phyloP scores from a whole-genome alignment of 2,329 filamentous ascomycete genomes.

The Simplicillium aogashimaense region DNA sequence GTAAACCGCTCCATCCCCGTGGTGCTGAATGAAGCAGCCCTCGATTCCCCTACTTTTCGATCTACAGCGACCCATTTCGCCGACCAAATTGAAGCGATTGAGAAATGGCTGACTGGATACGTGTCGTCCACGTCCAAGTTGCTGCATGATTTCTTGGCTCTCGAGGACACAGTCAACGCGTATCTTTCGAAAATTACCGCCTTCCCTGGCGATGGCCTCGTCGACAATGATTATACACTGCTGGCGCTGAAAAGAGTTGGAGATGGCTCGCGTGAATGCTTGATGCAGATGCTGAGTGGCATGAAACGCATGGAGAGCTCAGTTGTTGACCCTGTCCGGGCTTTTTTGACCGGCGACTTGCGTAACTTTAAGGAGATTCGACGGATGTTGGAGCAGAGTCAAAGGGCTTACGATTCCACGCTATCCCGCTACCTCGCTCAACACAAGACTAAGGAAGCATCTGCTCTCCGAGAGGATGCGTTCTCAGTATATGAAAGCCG shows the following conservation, averaged over 20 bases:
- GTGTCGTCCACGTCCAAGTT: slow-evolving; percentile 43
- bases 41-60: slow-evolving; percentile 94
- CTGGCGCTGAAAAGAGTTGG: slow-evolving; percentile 76
- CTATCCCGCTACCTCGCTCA: slow-evolving; percentile 75
- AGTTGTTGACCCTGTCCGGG: slow-evolving; percentile 72
- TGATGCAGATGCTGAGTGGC: slow-evolving; percentile 63
- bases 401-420: slow-evolving; percentile 75
- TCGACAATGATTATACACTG: slow-evolving; percentile 93
- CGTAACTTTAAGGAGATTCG: slow-evolving; percentile 79
- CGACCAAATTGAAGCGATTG: slow-evolving; percentile 84
- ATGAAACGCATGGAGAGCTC: slow-evolving; percentile 69
- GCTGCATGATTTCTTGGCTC: slow-evolving; percentile 52
- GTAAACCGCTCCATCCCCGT: slow-evolving; percentile 53
- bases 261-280: slow-evolving; percentile 82
- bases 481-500: slow-evolving; percentile 91
- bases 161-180: slow-evolving; percentile 71
- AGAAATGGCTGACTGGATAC: slow-evolving; percentile 75
- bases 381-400: slow-evolving; percentile 63
- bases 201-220: slow-evolving; percentile 67
- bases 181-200: slow-evolving; percentile 72
- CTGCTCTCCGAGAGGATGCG: slow-evolving; percentile 83
- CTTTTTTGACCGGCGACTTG: slow-evolving; percentile 71
- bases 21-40: slow-evolving; percentile 82
- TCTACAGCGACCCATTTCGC: slow-evolving; percentile 77
- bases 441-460: slow-evolving; percentile 89